Conservation (phyloP, 768 basidiomycete species). For the Lactarius quietus region DNA sequence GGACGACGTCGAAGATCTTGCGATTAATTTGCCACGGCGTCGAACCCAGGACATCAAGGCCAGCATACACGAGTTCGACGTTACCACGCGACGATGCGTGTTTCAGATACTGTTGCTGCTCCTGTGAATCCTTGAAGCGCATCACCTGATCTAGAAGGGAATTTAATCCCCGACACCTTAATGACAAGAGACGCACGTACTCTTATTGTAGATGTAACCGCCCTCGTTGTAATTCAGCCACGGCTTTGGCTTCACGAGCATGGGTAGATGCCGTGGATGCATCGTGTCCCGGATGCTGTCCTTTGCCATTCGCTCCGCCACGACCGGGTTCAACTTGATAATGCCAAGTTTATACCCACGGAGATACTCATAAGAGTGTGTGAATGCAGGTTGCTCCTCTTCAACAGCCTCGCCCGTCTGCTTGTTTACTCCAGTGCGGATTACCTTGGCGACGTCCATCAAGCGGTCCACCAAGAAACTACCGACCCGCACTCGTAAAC, state of each 20-base stretch:
- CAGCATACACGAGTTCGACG: slow-evolving; percentile 82
- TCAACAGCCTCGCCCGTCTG: slow-evolving; percentile 58
- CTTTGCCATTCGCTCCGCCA: slow-evolving; percentile 71
- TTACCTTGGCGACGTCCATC: slow-evolving; percentile 80
- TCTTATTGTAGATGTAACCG: slow-evolving; percentile 76
- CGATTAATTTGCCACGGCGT: slow-evolving; percentile 92
- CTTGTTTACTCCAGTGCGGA: slow-evolving; percentile 54
- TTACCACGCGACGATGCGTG: slow-evolving; percentile 70
- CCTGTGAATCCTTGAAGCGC: slow-evolving; percentile 89
- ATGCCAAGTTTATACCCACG: slow-evolving; percentile 94
- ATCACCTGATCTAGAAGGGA: slow-evolving; percentile 57
- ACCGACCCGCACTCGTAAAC: slow-evolving; percentile 72
- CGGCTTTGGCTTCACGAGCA: slow-evolving; percentile 87
- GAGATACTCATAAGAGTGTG: slow-evolving; percentile 88
- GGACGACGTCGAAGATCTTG: slow-evolving; percentile 48
- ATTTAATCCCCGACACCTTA: slow-evolving; percentile 8
- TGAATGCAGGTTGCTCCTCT: slow-evolving; percentile 87
- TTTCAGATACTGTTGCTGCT: slow-evolving; percentile 76
- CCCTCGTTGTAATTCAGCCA: slow-evolving; percentile 79
- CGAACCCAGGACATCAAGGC: slow-evolving; percentile 83
- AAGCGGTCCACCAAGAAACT: slow-evolving; percentile 78
- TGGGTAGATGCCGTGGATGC: slow-evolving; percentile 93
- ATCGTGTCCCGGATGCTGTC: slow-evolving; percentile 68
- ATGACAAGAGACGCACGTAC: slow-evolving; percentile 40
- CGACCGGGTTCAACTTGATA: slow-evolving; percentile 78